phyloP scores from a whole-genome alignment of 2,329 filamentous ascomycete species.

The Cladobotryum mycophilum region DNA sequence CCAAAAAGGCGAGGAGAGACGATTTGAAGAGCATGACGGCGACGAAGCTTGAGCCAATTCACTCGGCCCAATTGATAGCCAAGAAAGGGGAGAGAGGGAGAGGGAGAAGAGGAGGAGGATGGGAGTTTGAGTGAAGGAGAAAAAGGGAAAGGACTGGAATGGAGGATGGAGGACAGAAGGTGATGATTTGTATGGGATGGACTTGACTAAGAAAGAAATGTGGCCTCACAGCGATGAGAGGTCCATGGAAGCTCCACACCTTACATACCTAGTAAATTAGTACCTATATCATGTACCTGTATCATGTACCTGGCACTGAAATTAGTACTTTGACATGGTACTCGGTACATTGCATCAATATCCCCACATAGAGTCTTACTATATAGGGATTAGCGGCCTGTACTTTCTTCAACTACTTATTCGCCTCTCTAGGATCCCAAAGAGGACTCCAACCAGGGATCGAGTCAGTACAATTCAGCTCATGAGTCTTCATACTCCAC shows the following conservation, averaged over 20 bases:
- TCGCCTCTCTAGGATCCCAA: no score
- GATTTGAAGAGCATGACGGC: conserved; percentile 65
- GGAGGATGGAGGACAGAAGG: conserved; percentile 2
- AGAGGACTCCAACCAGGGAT: no score
- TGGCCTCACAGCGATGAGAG: conserved; percentile 9
- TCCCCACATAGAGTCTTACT: no score
- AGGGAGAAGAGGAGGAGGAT: conserved; percentile 4
- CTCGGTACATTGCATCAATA: no score
- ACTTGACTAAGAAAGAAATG: conserved; percentile 8
- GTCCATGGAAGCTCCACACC: not conserved
- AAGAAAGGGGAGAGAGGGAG: conserved; percentile 2
- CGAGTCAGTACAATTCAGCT: no score
- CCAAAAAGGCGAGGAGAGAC: conserved; percentile 64
- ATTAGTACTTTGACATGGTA: no score
- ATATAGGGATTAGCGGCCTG: no score
- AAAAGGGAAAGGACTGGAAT: conserved; percentile 12
- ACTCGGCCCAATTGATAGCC: conserved; percentile 6
- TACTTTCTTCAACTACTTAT: no score
- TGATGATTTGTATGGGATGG: conserved; percentile 4
- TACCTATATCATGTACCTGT: no score
- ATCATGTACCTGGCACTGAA: no score
- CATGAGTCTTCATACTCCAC: no score
- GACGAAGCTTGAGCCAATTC: conserved; percentile 6
- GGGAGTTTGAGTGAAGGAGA: conserved; percentile 5
- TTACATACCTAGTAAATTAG: conserved; percentile 2